Base-by-base conservation (phyloP, 345 rosid genomes). In the Pelargonium nanum region DNA sequence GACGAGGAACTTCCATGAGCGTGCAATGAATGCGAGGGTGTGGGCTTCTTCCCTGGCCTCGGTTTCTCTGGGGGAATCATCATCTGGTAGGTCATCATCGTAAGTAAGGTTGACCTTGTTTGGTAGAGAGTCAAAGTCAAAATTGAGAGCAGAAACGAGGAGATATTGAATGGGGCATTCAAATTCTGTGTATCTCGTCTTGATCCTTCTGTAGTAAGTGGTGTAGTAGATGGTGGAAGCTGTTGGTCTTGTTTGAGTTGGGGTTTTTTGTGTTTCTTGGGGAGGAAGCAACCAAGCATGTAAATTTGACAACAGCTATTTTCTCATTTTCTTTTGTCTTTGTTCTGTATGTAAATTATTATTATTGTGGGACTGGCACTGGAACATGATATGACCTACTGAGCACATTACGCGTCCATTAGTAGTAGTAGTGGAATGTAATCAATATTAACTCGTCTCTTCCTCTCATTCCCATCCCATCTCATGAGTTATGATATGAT, bases 1-100 rank as follows among this genome's bases (percentile, higher is more conserved):
- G 81, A 80, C 82, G 57, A 81, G 94, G 69, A 83, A 68, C 81
- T 87, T 92, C 66, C 94, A 75, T 16, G 83, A 74, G 68, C 68
- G 97, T 23, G 96, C 96, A 12, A 89, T 69, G 74, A 92, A 73
- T 51, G 93, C 86, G 21, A 79, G 75, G 57, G 97, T 83, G n/a
- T 89, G 94, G 97, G 95, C 96, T 53, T 86, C 95, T 21, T 89
- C 96, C 4, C 75, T 89, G 22, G 96, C 99, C 10, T 92, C 97
- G 5, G 94, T 92, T 62, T 81, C 95, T 5, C 67, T 89, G 70
- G 96, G 96, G 5, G 77, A 83, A 78, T 76, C 91, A 61, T 85
- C 90, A 16, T 77, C 95, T 4, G 79, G 81, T 57, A 78, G 86
- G 56, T 78, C 79, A 57, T 78, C 72, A 56, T 64, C 74, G 19